Base-by-base conservation (phyloP, 352 stramenopile species). In the Pythium aphanidermatum region DNA sequence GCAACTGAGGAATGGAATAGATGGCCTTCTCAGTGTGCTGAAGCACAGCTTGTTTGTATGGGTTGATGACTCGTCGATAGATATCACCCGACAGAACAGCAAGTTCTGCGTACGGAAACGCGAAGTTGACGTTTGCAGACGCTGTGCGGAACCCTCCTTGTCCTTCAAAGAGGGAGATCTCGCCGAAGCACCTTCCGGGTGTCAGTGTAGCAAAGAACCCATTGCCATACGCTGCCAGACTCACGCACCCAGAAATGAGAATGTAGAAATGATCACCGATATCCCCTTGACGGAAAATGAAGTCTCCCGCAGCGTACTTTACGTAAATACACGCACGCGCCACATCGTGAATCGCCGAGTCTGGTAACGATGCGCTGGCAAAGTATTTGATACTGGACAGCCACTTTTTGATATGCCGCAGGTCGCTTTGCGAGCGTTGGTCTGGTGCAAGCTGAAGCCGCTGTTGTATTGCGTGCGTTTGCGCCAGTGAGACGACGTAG, bases 211-310 rank as follows among this genome's bases (percentile, higher is more conserved):
- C 58, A 43, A 90, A 87, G 55, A 73, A 76, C 13, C 77, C 77
- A 27, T 72, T 80, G 43, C 70, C 72, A 38, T 74, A 85, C 0
- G 72, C 74, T n/a, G 77, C 70, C 23, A 90, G 60, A 13, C 63
- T 70, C 8, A 90, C 58, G 37, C 66, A 75, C 16, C 77, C 77
- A 24, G 60, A 81, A 40, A 90, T 68, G 29, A 90, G 33, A 29
- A 90, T 70, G 55, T 86, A 90, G 45, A 87, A 90, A 36, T 63
- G 58, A 40, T 87, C 74, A 16, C 74, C 77, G 0, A 73, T 24
- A 47, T 90, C 74, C 11, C 72, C 77, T 35, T 90, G 69, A 11
- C 77, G 77, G 38, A 90, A 90, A 23, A 90, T 60, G 33, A 79
- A 86, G 11, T 79, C 68, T 3, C 77, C 77, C 0, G 72, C 55